Evolutionary conservation across 2,329 filamentous ascomycete species (phyloP), one percentile per base, ranked within the genome.

Genomic region (Fusarium sterilihyphosum): DNA sequence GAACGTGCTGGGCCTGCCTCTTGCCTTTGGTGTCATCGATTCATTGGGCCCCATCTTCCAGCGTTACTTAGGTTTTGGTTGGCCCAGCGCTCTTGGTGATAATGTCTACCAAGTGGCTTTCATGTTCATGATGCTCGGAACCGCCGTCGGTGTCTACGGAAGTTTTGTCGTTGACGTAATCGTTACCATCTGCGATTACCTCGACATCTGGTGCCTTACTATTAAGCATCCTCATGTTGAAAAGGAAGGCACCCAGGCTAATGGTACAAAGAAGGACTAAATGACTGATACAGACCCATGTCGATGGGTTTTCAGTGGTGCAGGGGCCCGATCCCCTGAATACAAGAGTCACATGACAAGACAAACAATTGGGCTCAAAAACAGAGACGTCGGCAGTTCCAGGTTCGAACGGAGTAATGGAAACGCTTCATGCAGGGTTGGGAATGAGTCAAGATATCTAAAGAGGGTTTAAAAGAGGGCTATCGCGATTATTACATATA

Each of bases 141-240:
- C 94, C 67, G 93, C 93, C 1, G 82, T 98, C 54, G 96, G 96
- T 40, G 91, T 98, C n/a, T 98, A 99, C 84, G 95, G 94, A 69
- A 98, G 95, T 82, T 99, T 99, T 82, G 94, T 98, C 65, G 93
- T 97, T 38, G 96, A 98, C 81, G 95, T 98, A 65, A 98, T 99
- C 76, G 94, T 96, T 68, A 97, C 94, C 37, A 98, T 99, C 78
- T 99, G 96, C 84, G 96, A 99, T 82, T 98, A 97, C 82, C 88
- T 98, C 70, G 96, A 99, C 81, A 99, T 99, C 76, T 98, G 95
- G 94, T 99, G 96, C 81, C 86, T 99, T 81, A 97, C 94, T 3
- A 99, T 99, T 85, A 99, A 99, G 89, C 92, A 98, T 78, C 90
- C 90, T 29, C 87, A 88, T 73, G 84, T 87, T 31, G 88, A 89